Conservation (phyloP, 441 rosid species). For the Erodium texanum region DNA sequence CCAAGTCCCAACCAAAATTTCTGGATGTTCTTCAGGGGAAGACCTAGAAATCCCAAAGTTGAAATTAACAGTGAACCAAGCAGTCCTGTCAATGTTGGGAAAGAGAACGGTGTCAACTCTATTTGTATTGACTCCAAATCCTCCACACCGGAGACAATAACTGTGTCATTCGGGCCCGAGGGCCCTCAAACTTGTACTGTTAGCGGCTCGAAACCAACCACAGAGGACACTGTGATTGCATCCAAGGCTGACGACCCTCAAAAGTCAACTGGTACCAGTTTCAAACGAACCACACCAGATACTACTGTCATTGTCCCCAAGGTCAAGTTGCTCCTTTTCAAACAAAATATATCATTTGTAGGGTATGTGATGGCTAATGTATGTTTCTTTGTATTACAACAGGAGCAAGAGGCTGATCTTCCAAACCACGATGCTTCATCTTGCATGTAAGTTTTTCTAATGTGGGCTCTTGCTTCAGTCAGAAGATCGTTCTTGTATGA, state of each 20-base stretch:
- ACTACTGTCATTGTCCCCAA: background rate
- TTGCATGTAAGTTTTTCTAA: background rate
- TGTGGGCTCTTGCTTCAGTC: background rate
- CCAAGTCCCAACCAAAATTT: constrained; percentile 8
- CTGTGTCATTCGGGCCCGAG: background rate
- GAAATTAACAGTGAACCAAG: background rate
- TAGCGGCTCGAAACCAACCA: background rate
- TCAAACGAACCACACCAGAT: background rate
- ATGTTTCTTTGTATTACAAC: background rate
- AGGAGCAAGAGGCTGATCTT: background rate
- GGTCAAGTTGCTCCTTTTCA: background rate
- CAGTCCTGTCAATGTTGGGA: background rate
- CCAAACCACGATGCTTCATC: background rate
- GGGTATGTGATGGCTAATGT: background rate
- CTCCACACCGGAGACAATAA: background rate
- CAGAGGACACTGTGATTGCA: background rate
- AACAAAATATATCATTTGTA: background rate
- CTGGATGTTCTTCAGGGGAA: constrained; percentile 21
- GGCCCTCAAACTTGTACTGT: background rate
- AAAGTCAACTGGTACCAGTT: background rate
- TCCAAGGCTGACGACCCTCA: background rate
- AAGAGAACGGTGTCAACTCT: background rate
- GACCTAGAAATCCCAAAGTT: constrained; percentile 8
- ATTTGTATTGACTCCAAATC: background rate
- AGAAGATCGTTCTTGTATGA: too few relatives aligned